Evolutionary conservation across 352 stramenopile species (phyloP).

Genomic region (Globisporangium paddicum): DNA sequence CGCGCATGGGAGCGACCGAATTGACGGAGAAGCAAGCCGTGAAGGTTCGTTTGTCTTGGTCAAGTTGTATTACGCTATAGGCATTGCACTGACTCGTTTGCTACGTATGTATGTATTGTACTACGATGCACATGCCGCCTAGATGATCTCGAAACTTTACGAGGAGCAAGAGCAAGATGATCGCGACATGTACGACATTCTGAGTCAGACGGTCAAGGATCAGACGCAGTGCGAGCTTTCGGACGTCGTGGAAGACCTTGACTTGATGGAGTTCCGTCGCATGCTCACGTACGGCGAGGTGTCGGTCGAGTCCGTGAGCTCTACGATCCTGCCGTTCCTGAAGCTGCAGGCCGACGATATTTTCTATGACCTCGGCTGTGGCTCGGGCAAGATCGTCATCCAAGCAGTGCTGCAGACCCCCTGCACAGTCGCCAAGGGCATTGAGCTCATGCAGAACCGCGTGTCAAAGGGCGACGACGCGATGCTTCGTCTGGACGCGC

Average conservation of each 20-base stretch:
- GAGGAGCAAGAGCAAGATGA: slow-evolving; percentile 75
- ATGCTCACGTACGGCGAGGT: slow-evolving; percentile 84
- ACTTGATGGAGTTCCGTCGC: slow-evolving; percentile 54
- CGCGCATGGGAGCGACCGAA: slow-evolving; percentile 26
- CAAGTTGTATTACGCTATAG: background rate
- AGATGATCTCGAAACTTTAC: slow-evolving; percentile 56
- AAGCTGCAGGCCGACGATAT: slow-evolving; percentile 60
- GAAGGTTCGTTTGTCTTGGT: slow-evolving; percentile 13
- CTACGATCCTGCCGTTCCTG: slow-evolving; percentile 62
- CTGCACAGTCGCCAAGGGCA: slow-evolving; percentile 59
- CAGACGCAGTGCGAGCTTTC: slow-evolving; percentile 63
- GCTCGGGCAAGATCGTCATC: slow-evolving; percentile 77
- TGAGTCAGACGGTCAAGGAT: slow-evolving; percentile 50
- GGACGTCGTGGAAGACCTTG: slow-evolving; percentile 66
- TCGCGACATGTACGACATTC: slow-evolving; percentile 73
- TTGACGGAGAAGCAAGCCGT: slow-evolving; percentile 31
- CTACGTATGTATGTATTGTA: background rate
- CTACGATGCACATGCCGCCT: background rate
- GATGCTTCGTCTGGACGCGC: slow-evolving; percentile 40
- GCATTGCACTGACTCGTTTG: background rate
- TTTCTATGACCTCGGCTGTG: slow-evolving; percentile 82
- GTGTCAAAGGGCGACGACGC: slow-evolving; percentile 54
- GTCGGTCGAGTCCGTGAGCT: slow-evolving; percentile 55
- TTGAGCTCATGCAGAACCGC: slow-evolving; percentile 85
- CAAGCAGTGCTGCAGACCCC: slow-evolving; percentile 68